Evolutionary conservation across 2,329 filamentous ascomycete species (phyloP).

Genomic region (Paecilomyces sp.): DNA sequence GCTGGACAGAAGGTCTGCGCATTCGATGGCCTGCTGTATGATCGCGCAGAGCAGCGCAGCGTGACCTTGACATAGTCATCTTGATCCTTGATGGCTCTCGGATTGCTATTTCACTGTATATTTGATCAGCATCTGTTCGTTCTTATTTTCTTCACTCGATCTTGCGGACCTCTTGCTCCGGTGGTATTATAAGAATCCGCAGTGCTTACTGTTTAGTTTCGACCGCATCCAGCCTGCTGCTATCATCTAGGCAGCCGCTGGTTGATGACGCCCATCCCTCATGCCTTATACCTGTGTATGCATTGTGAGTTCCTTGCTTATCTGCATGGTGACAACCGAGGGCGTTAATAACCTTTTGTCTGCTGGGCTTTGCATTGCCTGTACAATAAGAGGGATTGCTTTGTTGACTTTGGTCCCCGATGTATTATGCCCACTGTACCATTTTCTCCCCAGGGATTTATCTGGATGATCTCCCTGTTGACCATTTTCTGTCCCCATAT

Average conservation of each 20-base stretch:
- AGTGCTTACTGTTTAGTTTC: not conserved
- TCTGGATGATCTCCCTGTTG: not conserved
- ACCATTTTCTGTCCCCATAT: not conserved
- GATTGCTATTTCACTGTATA: not conserved
- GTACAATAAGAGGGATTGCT: not conserved
- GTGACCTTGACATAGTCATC: not conserved
- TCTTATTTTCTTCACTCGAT: not conserved
- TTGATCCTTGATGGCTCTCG: not conserved
- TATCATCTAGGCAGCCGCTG: not conserved
- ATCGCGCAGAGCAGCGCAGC: not conserved
- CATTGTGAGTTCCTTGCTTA: not conserved
- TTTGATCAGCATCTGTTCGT: not conserved
- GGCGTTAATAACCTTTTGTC: not conserved
- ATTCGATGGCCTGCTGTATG: constrained; percentile 53
- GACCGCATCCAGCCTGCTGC: not conserved
- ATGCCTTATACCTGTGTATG: not conserved
- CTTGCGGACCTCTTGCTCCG: not conserved
- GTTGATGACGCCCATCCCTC: not conserved
- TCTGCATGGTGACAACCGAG: not conserved
- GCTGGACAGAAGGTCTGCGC: constrained; percentile 81
- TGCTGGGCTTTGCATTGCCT: not conserved
- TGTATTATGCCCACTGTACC: not conserved
- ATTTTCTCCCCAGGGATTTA: not conserved
- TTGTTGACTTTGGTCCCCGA: not conserved
- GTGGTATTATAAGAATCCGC: not conserved